These are phyloP conservation scores for Cryptococcus floricola DNA, from an alignment of 1,284 basidiomycete genomes.

Conservation along the genomic window DNA sequence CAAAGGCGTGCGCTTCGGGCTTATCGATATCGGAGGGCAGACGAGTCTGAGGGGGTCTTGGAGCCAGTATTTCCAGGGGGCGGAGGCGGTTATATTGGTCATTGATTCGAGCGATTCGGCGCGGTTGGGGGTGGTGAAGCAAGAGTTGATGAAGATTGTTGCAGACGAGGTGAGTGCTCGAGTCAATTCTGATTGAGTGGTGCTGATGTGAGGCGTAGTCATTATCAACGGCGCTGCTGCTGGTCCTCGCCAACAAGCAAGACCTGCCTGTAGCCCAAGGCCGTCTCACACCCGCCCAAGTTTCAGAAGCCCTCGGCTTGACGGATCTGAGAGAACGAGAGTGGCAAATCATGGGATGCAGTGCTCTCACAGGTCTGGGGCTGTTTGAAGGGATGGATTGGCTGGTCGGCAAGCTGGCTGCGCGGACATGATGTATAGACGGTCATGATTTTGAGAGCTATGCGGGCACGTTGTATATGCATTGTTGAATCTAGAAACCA, in stretches of 20 bases:
- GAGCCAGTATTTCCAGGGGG: conserved; percentile 50
- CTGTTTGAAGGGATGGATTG: conserved; percentile 49
- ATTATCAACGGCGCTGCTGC: conserved; percentile 47
- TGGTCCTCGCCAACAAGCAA: conserved; percentile 55
- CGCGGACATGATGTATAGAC: neutral
- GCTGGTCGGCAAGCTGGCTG: conserved; percentile 42
- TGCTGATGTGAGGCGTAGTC: conserved; percentile 27
- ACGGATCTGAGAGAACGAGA: conserved; percentile 52
- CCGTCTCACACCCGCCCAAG: conserved; percentile 51
- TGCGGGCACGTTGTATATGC: conserved; percentile 3
- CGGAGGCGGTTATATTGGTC: conserved; percentile 53
- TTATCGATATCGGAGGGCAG: conserved; percentile 54
- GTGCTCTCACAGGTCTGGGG: conserved; percentile 49
- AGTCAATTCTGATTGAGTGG: neutral
- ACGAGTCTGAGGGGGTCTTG: conserved; percentile 49
- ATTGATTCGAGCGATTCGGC: conserved; percentile 54
- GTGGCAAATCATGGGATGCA: conserved; percentile 56
- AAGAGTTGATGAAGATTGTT: conserved; percentile 50
- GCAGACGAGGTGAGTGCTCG: conserved; percentile 37
- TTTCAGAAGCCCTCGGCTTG: conserved; percentile 51
- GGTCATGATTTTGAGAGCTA: neutral
- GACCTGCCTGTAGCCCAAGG: conserved; percentile 49
- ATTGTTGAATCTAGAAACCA: conserved; percentile 14
- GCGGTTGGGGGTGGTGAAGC: conserved; percentile 49
- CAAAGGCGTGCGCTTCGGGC: conserved; percentile 53